These are phyloP conservation scores for Tremellales sp. DNA, from an alignment of 1,284 basidiomycete genomes.

Conservation along the genomic window DNA sequence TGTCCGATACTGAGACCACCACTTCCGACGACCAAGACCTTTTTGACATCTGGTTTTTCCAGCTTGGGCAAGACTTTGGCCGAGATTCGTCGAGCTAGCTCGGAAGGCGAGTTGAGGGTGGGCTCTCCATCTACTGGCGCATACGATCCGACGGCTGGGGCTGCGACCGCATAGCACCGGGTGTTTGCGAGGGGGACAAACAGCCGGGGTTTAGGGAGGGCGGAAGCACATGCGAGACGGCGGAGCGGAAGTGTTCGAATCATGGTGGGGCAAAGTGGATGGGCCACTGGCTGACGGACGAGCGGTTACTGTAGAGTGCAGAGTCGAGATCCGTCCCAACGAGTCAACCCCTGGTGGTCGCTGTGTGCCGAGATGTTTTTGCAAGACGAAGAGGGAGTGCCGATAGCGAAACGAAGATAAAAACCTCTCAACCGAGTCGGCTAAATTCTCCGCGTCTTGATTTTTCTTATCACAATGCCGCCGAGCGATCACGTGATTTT, in stretches of 20 bases:
- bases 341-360: too few relatives aligned
- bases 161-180: conserved; percentile 59
- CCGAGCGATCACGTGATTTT: too few relatives aligned
- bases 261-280: conserved; percentile 1
- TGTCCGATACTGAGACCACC: conserved; percentile 97
- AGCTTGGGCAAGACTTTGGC: conserved; percentile 77
- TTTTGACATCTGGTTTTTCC: conserved; percentile 81
- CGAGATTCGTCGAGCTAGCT: conserved; percentile 83
- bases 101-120: conserved; percentile 85
- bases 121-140: conserved; percentile 64
- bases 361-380: too few relatives aligned
- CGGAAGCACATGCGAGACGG: conserved; percentile 1
- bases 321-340: too few relatives aligned
- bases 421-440: too few relatives aligned
- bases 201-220: not conserved
- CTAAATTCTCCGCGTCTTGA: too few relatives aligned
- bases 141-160: conserved; percentile 72
- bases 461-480: too few relatives aligned
- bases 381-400: too few relatives aligned
- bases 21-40: conserved; percentile 93
- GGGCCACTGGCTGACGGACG: too few relatives aligned
- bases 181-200: not conserved
- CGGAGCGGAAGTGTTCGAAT: conserved; percentile 1
- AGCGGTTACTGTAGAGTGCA: too few relatives aligned
- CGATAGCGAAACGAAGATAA: too few relatives aligned